Evolutionary conservation across 495 filamentous ascomycete species (phyloP), one percentile per base, ranked within the genome.

Genomic region (Neurospora sp.): DNA sequence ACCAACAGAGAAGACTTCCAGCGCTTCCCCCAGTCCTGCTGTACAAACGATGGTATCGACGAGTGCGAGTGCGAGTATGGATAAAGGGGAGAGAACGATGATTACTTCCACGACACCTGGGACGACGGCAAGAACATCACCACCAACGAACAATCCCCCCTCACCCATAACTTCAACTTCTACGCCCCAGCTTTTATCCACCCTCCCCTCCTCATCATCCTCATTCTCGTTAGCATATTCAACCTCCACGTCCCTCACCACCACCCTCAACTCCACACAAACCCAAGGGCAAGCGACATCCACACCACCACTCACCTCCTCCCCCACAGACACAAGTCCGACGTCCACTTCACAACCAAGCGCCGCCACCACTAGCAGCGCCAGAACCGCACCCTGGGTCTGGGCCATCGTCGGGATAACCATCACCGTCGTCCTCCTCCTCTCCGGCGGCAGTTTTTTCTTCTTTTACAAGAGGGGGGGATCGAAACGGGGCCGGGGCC

Each of bases 141-240:
- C 8, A 46, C 7, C 31, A 35, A 10, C 18, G 0, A 46, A 9
- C 0, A 20, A 46, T 2, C 16, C 41, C 5, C 5, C 44, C 18
- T 0, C 3, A 1, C 18, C 44, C 3, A 20, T 20, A 48, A 3
- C n/a, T 0, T 48, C 44, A 46, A 11, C 44, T 48, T 48, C 44
- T 0, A 1, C 44, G 0, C 44, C 8, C 8, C n/a, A 3, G 0
- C 1, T 0, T 20, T 20, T 9, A 46, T 10, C 7, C 1, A 1
- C 44, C 18, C n/a, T 11, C 3, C n/a, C 9, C 9, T 48, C 44
- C 8, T 46, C 3, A 1, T 48, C 44, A 0, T 11, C 3, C 3
- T 48, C 44, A 0, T 11, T 9, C 27, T 0, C 27, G 27, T 31
- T 31, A 31, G 27, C n/a, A n/a, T n/a, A n/a, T n/a, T n/a, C n/a